These are phyloP conservation scores for Fusarium kyushuense DNA, from an alignment of 2,329 filamentous ascomycete genomes.

Conservation along the genomic window DNA sequence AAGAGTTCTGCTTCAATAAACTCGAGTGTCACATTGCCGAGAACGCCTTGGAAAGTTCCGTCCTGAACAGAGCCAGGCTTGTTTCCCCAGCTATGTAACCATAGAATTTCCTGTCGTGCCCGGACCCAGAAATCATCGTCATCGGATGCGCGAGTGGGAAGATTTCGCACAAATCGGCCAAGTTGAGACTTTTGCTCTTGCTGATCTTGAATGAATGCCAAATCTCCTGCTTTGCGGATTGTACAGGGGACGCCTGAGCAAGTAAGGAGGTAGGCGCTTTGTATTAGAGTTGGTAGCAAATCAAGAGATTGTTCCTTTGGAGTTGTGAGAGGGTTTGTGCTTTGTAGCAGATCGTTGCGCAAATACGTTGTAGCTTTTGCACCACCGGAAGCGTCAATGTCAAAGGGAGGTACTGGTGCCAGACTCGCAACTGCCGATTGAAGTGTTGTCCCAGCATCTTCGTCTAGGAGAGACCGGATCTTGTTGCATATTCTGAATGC, in stretches of 20 bases:
- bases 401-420: slow-evolving; percentile 53
- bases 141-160: slow-evolving; percentile 62
- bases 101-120: slow-evolving; percentile 74
- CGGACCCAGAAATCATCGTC: slow-evolving; percentile 74
- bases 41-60: slow-evolving; percentile 68
- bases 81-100: slow-evolving; percentile 79
- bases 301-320: slow-evolving; percentile 67
- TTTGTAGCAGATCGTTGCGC: slow-evolving; percentile 63
- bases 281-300: slow-evolving; percentile 72
- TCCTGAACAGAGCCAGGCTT: slow-evolving; percentile 48
- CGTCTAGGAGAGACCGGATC: slow-evolving; percentile 67
- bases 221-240: slow-evolving; percentile 68
- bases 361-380: slow-evolving; percentile 49
- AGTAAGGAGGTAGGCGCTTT: slow-evolving; percentile 69
- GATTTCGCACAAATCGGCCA: slow-evolving; percentile 67
- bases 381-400: slow-evolving; percentile 36
- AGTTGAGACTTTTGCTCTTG: slow-evolving; percentile 73
- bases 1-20: slow-evolving; percentile 78
- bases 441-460: slow-evolving; percentile 67
- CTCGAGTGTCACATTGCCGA: slow-evolving; percentile 70
- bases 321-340: slow-evolving; percentile 73
- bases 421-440: slow-evolving; percentile 62
- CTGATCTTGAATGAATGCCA: slow-evolving; percentile 72
- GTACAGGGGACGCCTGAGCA: slow-evolving; percentile 63
- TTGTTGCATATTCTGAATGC: slow-evolving; percentile 71